Evolutionary conservation across 2,329 filamentous ascomycete species (phyloP).

Genomic region (Arthrobotrys musiformis): DNA sequence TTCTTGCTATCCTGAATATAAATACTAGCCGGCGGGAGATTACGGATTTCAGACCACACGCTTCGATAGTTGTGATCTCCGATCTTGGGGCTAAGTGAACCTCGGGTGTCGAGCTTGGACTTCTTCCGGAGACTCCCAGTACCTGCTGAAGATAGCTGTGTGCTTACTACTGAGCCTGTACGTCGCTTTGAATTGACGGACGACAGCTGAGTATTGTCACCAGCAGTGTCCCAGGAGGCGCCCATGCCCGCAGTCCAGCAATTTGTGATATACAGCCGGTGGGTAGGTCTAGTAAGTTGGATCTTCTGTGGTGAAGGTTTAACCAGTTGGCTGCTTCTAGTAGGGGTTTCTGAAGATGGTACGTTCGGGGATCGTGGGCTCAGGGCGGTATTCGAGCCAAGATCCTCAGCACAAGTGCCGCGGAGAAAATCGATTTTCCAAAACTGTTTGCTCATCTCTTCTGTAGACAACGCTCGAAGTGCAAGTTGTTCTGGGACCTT

Average conservation of each 20-base stretch:
- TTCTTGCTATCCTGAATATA: constrained; percentile 47
- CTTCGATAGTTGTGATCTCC: constrained; percentile 26
- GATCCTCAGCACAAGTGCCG: constrained; percentile 50
- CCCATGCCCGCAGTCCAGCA: constrained; percentile 26
- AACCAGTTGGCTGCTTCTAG: constrained; percentile 23
- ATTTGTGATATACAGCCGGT: constrained; percentile 51
- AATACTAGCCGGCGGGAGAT: constrained; percentile 22
- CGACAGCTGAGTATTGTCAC: constrained; percentile 44
- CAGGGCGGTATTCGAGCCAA: constrained; percentile 6
- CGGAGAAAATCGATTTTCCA: constrained; percentile 55
- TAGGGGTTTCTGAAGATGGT: constrained; percentile 15
- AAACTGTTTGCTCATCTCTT: constrained; percentile 50
- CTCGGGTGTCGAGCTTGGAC: constrained; percentile 14
- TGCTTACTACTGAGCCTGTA: constrained; percentile 37
- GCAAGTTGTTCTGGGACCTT: constrained; percentile 46
- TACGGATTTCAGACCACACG: constrained; percentile 46
- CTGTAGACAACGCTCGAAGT: constrained; percentile 27
- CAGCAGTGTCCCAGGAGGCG: constrained; percentile 32
- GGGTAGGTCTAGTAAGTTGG: constrained; percentile 20
- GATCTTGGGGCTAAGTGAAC: constrained; percentile 21
- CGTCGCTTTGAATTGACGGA: constrained; percentile 34
- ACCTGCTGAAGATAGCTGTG: constrained; percentile 36
- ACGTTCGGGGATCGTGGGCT: constrained; percentile 31
- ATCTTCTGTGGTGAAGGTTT: constrained; percentile 18
- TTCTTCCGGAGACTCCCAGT: constrained; percentile 15